Evolutionary conservation across 2,329 filamentous ascomycete genomes (phyloP).

Genomic region (Paecilomyces variotii): DNA sequence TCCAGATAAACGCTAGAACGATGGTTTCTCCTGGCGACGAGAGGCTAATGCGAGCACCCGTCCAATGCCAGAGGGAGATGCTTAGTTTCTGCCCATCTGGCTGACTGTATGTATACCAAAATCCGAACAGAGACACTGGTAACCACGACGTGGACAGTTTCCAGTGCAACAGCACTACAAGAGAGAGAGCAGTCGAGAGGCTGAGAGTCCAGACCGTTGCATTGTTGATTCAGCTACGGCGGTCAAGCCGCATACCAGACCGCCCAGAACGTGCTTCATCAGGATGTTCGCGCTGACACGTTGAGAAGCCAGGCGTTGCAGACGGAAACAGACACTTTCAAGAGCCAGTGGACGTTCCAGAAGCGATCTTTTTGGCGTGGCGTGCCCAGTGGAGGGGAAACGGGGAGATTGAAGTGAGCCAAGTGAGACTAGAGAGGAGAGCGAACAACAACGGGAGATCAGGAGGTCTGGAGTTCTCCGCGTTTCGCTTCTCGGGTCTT

Average conservation of each 20-base stretch:
- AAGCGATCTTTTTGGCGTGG: neutral
- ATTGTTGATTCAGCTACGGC: neutral
- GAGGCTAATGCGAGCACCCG: neutral
- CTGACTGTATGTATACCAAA: neutral
- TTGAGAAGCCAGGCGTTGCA: neutral
- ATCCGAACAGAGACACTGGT: neutral
- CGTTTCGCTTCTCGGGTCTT: neutral
- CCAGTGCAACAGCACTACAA: neutral
- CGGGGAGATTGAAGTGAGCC: no score
- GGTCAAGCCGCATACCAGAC: neutral
- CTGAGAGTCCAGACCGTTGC: neutral
- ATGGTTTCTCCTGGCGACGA: neutral
- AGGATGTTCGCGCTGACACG: neutral
- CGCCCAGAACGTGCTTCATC: neutral
- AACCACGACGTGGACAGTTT: neutral
- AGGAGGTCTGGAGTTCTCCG: neutral
- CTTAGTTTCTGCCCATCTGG: neutral
- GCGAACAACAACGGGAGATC: neutral
- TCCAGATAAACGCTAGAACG: neutral
- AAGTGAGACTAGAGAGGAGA: no score
- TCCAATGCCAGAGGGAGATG: neutral
- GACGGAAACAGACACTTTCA: neutral
- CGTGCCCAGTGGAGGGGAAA: neutral
- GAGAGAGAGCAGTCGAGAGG: neutral
- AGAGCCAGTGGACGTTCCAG: neutral